Evolutionary conservation across 768 basidiomycete species (phyloP).

Genomic region (Pleurotus eryngii): DNA sequence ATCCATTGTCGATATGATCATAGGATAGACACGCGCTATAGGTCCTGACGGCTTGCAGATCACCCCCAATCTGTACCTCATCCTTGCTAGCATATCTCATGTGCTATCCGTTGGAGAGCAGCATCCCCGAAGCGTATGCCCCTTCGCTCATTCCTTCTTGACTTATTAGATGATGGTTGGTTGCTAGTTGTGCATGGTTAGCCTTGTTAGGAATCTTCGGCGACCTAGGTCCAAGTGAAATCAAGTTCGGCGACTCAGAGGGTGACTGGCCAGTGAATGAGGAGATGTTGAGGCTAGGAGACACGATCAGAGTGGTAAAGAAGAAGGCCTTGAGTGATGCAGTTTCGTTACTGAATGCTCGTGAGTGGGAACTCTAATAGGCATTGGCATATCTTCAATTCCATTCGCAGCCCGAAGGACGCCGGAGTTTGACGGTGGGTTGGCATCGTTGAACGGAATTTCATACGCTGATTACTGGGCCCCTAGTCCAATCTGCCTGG

Average conservation of each 20-base stretch:
- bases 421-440: neutral
- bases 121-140: neutral
- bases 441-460: neutral
- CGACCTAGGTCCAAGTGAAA: neutral
- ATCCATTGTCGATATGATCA: neutral
- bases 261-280: neutral
- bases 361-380: neutral
- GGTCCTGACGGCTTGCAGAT: neutral
- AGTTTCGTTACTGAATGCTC: neutral
- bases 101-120: neutral
- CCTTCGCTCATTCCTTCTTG: neutral
- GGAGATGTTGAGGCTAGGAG: neutral
- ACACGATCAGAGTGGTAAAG: neutral
- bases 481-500: neutral
- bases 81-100: neutral
- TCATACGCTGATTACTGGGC: neutral
- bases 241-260: neutral
- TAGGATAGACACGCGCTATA: neutral
- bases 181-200: neutral
- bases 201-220: neutral
- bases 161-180: neutral
- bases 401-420: neutral
- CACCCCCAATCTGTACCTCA: conserved; percentile 1
- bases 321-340: conserved; percentile 1
- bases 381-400: rapidly evolving